Evolutionary conservation across 2,329 filamentous ascomycete genomes (phyloP).

Genomic region (Celoporthe dispersa): DNA sequence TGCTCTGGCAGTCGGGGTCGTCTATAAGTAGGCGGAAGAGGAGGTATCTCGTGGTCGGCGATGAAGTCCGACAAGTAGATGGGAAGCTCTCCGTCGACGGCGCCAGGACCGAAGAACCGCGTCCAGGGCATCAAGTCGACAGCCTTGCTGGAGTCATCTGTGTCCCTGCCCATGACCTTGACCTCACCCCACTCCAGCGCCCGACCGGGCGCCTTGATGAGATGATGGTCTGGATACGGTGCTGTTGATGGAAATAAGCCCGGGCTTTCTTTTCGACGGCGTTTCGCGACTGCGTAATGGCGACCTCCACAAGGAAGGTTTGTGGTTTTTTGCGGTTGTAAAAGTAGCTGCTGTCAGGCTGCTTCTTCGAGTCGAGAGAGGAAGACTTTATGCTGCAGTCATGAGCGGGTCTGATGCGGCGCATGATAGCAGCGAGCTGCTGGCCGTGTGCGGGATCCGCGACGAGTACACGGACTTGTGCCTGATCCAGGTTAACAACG

Average conservation of each 20-base stretch:
- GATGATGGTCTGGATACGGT: neutral
- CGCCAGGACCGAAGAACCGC: neutral
- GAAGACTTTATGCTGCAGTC: no score
- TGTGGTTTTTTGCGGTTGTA: neutral
- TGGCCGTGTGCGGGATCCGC: neutral
- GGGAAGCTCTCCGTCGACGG: neutral
- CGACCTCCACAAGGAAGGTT: neutral
- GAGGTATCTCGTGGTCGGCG: neutral
- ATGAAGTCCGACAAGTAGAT: neutral
- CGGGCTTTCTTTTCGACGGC: neutral
- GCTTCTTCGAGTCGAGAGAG: neutral
- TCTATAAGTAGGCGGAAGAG: no score
- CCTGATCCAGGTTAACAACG: neutral
- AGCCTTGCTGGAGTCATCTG: neutral
- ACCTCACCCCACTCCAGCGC: neutral
- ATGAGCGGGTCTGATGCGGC: neutral
- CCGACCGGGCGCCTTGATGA: neutral
- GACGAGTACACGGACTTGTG: neutral
- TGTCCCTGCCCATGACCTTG: neutral
- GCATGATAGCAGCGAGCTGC: neutral
- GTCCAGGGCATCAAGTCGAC: neutral
- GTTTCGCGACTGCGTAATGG: neutral
- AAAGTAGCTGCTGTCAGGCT: neutral
- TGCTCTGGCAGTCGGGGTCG: no score
- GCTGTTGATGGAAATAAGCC: neutral